These are phyloP conservation scores for Xeromyces bisporus DNA, from an alignment of 495 filamentous ascomycete genomes.

Conservation along the genomic window DNA sequence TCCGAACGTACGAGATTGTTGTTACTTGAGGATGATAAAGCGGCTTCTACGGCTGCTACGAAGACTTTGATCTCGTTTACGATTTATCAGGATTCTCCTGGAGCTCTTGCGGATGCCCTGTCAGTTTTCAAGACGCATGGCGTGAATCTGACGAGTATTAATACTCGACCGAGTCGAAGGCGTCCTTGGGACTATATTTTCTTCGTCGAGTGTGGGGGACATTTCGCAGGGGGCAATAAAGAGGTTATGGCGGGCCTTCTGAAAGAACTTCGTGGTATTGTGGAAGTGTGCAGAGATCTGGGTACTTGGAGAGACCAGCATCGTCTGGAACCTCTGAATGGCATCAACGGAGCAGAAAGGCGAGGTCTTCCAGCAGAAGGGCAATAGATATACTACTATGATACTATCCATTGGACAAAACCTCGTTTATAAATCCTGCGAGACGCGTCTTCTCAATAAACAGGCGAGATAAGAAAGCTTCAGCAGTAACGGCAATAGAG, in stretches of 20 bases:
- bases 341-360: too few species aligned
- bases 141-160: conserved; percentile 83
- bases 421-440: too few species aligned
- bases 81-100: conserved; percentile 57
- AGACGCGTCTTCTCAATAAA: too few species aligned
- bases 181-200: conserved; percentile 84
- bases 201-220: conserved; percentile 73
- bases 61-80: conserved; percentile 75
- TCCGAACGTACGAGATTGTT: conserved; percentile 10
- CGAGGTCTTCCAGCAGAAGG: too few species aligned
- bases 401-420: too few species aligned
- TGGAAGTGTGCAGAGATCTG: conserved; percentile 22
- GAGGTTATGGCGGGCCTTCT: conserved; percentile 16
- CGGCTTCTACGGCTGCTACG: conserved; percentile 10
- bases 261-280: conserved; percentile 12
- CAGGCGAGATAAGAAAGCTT: too few species aligned
- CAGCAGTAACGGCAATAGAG: too few species aligned
- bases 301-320: conserved; percentile 30
- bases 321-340: too few species aligned
- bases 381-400: too few species aligned
- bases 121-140: conserved; percentile 52
- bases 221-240: conserved; percentile 10
- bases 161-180: conserved; percentile 60
- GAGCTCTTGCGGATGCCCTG: conserved; percentile 66
- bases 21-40: conserved; percentile 9